A percentile compares a stretch with the other conserved stretches of the same genome.
phyloP scores from a whole-genome alignment of 1,284 basidiomycete species.

The Trametes polyzona region DNA sequence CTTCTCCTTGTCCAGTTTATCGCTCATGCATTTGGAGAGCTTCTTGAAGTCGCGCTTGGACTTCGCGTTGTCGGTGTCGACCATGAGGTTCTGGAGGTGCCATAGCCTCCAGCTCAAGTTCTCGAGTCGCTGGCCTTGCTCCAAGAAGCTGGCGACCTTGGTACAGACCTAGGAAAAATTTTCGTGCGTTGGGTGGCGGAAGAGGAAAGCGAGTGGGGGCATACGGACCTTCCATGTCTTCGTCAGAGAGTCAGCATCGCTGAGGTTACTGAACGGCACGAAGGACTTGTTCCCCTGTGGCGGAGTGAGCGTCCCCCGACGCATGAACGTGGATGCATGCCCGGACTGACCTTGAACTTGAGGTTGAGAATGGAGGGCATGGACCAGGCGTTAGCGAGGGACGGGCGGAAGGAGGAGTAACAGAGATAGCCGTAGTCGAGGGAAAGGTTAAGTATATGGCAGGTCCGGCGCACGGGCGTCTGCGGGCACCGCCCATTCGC shows the following conservation, averaged over 20 bases:
- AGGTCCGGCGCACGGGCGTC: not conserved
- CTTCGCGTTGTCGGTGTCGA: constrained; percentile 83
- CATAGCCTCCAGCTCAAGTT: constrained; percentile 87
- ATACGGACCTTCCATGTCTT: constrained; percentile 80
- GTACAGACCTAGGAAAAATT: constrained; percentile 66
- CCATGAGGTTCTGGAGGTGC: constrained; percentile 86
- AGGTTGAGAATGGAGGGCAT: constrained; percentile 86
- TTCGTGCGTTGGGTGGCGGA: constrained; percentile 10
- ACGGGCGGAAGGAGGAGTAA: constrained; percentile 26
- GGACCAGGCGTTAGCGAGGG: constrained; percentile 31
- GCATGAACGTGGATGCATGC: constrained; percentile 13
- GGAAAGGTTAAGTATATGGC: constrained; percentile 33
- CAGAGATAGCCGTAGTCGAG: constrained; percentile 25
- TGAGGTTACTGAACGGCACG: constrained; percentile 84
- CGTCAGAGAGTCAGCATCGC: constrained; percentile 79
- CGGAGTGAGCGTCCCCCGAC: constrained; percentile 24
- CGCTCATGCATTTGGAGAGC: constrained; percentile 81
- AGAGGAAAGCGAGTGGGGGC: not conserved
- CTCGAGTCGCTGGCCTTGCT: constrained; percentile 85
- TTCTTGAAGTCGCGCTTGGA: constrained; percentile 87
- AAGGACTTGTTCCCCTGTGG: constrained; percentile 86
- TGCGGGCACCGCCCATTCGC: not conserved
- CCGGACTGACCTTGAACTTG: constrained; percentile 75
- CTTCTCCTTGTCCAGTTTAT: constrained; percentile 87
- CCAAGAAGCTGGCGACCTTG: constrained; percentile 83